Base-by-base conservation (phyloP, 306 rosid genomes). In the Rubus idaeus region DNA sequence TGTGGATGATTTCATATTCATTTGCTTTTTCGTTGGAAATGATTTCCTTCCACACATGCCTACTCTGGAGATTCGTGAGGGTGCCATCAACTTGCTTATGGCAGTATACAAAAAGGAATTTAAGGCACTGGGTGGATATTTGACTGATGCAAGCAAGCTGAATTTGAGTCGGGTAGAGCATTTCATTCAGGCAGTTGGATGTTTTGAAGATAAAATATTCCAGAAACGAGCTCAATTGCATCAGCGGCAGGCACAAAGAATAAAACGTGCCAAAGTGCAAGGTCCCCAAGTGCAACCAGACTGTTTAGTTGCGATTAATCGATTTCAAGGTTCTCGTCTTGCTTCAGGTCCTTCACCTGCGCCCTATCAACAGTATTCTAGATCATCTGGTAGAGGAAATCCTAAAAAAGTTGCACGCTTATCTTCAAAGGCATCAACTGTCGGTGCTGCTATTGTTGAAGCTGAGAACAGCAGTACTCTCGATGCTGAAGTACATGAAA, bases 1-100 rank as follows among this genome's bases (percentile, higher is more conserved):
- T 60, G 89, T 96, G 78, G 98, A 96, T 87, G 99, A 96, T 83
- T 96, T 95, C 81, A 93, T 96, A 82, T 96, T 92, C 84, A 88
- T 96, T 26, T 96, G 97, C 69, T 92, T 96, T 77, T 96, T 92
- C 41, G 97, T 95, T 71, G 97, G 99, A 71, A 95, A 95, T 61
- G 99, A 95, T 85, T 95, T 95, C 84, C 87, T 95, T 71, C 99
- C 99, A 8, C 99, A 95, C 77, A 92, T 95, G 99, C 97, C 99
- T 47, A 95, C 97, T 3, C 77, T 95, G 50, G 99, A 95, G 88
- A 95, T 95, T 63, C 96, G 97, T 23, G 99, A 95, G 97, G 99
- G 99, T 70, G 99, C 99, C 1, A 90, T 95, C 76, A 92, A 95
- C 86, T 79, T 95, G 91, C 89, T 95, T 52, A 57, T 92, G 69